Evolutionary conservation across 163 green algal species (phyloP).

Genomic region (Picocystis sp.): DNA sequence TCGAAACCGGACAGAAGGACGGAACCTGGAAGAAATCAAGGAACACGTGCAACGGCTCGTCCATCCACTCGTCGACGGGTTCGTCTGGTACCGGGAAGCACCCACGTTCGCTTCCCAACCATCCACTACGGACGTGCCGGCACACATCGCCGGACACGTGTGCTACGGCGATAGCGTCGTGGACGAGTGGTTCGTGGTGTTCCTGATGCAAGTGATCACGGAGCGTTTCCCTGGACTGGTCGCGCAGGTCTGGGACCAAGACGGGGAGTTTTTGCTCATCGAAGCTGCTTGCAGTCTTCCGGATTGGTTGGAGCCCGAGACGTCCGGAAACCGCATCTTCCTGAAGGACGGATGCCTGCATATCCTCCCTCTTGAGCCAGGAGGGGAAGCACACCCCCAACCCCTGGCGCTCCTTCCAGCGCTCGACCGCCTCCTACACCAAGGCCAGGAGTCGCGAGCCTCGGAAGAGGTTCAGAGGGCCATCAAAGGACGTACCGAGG

Average conservation of each 20-base stretch:
- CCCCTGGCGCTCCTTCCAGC: too few species aligned
- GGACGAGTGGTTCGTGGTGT: constrained; percentile 75
- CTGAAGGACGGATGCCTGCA: constrained; percentile 13
- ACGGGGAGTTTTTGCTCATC: constrained; percentile 84
- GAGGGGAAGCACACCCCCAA: neutral
- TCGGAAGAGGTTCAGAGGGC: neutral
- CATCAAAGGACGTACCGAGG: neutral
- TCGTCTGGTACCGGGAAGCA: too few species aligned
- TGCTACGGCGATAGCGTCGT: constrained; percentile 66
- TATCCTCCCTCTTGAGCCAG: neutral
- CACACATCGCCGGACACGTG: constrained; percentile 4
- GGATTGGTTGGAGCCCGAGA: constrained; percentile 73
- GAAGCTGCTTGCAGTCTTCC: constrained; percentile 74
- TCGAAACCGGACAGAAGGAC: too few species aligned
- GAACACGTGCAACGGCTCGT: too few species aligned
- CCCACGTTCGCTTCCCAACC: too few species aligned
- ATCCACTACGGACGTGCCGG: too few species aligned
- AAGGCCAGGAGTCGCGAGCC: neutral
- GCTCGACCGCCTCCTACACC: too few species aligned
- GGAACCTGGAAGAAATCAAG: too few species aligned
- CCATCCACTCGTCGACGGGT: too few species aligned
- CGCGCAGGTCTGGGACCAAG: constrained; percentile 64
- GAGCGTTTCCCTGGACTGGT: neutral
- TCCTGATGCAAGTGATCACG: constrained; percentile 47
- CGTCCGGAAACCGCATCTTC: constrained; percentile 30